These are phyloP conservation scores for Escovopsis sp. DNA, from an alignment of 2,329 filamentous ascomycete genomes.

Conservation along the genomic window DNA sequence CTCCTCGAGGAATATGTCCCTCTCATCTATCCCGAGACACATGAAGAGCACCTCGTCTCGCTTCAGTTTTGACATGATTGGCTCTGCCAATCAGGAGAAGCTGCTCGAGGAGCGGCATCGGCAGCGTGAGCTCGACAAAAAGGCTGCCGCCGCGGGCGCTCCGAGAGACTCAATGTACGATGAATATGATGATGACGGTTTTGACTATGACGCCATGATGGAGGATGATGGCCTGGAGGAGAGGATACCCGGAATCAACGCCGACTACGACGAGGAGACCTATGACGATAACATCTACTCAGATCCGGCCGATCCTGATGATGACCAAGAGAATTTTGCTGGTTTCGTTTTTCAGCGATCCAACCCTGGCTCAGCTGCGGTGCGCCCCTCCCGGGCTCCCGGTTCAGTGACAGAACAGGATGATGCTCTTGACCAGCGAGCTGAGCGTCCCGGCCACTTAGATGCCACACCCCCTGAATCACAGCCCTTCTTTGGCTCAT, in stretches of 20 bases:
- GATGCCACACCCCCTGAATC: no score
- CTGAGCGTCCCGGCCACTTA: no score
- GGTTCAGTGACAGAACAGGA: constrained; percentile 36
- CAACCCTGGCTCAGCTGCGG: constrained; percentile 28
- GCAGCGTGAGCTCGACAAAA: constrained; percentile 48
- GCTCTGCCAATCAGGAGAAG: constrained; percentile 51
- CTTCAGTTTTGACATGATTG: constrained; percentile 71
- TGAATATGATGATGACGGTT: constrained; percentile 45
- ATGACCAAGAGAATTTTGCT: constrained; percentile 45
- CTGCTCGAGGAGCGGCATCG: constrained; percentile 58
- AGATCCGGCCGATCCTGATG: constrained; percentile 28
- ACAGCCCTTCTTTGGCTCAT: no score
- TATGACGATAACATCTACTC: constrained; percentile 22
- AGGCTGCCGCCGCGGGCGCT: constrained; percentile 23
- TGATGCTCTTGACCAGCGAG: constrained; percentile 22
- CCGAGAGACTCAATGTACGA: constrained; percentile 39
- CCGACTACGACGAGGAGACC: constrained; percentile 28
- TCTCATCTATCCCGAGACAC: constrained; percentile 40
- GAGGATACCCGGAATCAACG: constrained; percentile 44
- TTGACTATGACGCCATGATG: constrained; percentile 49
- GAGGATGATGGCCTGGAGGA: constrained; percentile 52
- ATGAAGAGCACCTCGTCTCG: constrained; percentile 66
- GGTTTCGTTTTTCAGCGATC: constrained; percentile 44
- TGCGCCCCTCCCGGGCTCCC: constrained; percentile 33
- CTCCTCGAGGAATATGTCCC: constrained; percentile 36